phyloP scores from a whole-genome alignment of 2,329 filamentous ascomycete genomes.

The Mycocentrospora acerina region DNA sequence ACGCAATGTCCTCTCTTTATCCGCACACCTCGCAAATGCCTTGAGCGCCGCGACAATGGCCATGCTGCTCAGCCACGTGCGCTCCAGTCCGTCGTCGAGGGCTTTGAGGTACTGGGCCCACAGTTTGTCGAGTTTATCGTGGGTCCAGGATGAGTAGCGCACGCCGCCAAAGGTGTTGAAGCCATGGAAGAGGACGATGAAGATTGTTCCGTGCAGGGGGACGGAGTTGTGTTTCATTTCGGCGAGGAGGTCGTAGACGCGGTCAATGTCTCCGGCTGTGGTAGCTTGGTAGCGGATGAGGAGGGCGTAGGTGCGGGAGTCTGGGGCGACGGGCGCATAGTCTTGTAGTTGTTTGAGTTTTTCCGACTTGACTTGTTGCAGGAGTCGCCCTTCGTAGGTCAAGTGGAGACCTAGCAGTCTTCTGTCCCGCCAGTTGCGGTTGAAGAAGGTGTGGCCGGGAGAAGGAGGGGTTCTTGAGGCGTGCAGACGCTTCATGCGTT shows the following conservation, averaged over 20 bases:
- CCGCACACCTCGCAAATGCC: slow-evolving; percentile 65
- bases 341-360: slow-evolving; percentile 65
- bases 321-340: slow-evolving; percentile 66
- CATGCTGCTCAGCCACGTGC: slow-evolving; percentile 32
- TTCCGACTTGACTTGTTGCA: slow-evolving; percentile 48
- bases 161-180: slow-evolving; percentile 73
- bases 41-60: slow-evolving; percentile 33
- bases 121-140: slow-evolving; percentile 59
- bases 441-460: slow-evolving; percentile 31
- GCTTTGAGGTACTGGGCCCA: slow-evolving; percentile 32
- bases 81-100: slow-evolving; percentile 17
- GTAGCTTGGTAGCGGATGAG: slow-evolving; percentile 74
- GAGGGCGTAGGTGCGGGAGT: slow-evolving; percentile 77
- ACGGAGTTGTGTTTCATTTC: slow-evolving; percentile 75
- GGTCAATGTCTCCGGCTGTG: slow-evolving; percentile 68
- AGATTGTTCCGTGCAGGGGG: slow-evolving; percentile 73
- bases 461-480: slow-evolving; percentile 33
- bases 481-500: slow-evolving; percentile 73
- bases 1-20: slow-evolving; percentile 53
- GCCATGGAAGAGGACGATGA: slow-evolving; percentile 78
- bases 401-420: slow-evolving; percentile 52
- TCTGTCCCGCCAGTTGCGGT: slow-evolving; percentile 45
- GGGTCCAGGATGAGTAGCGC: slow-evolving; percentile 70
- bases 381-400: slow-evolving; percentile 45
- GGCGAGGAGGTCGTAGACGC: slow-evolving; percentile 69